Evolutionary conservation across 129 eudicot genomes (phyloP).

Genomic region (Oenanthe sinensis): DNA sequence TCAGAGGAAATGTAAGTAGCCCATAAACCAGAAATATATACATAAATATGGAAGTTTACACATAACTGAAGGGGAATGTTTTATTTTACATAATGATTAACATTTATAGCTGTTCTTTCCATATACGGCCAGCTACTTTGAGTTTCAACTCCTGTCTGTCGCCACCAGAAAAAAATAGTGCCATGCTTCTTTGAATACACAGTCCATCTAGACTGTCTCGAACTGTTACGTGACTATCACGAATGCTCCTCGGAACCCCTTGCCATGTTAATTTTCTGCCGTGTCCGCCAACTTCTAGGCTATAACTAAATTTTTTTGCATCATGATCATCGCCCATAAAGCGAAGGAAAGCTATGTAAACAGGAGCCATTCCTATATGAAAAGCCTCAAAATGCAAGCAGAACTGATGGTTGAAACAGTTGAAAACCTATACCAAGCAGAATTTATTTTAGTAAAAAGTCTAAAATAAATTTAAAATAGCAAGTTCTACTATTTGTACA

Average conservation of each 20-base stretch:
- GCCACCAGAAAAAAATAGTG: constrained; percentile 41
- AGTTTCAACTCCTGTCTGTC: constrained; percentile 40
- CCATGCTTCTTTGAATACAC: constrained; percentile 32
- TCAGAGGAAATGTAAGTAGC: neutral
- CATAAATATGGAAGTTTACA: neutral
- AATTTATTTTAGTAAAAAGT: neutral
- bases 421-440: constrained; percentile 25
- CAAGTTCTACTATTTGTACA: neutral
- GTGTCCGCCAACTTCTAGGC: constrained; percentile 35
- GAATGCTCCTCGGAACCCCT: constrained; percentile 40
- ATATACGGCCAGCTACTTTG: constrained; percentile 36
- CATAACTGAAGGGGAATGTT: neutral
- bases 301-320: constrained; percentile 31
- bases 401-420: constrained; percentile 32
- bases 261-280: constrained; percentile 43
- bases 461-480: too few relatives aligned
- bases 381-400: constrained; percentile 42
- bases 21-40: neutral
- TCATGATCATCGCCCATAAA: constrained; percentile 36
- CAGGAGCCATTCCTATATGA: constrained; percentile 31
- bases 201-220: constrained; percentile 39
- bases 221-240: constrained; percentile 30
- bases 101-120: constrained; percentile 30
- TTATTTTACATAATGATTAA: neutral
- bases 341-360: constrained; percentile 33